Conservation (phyloP, 106 monocot genomes). For the Dioscorea dumetorum region DNA sequence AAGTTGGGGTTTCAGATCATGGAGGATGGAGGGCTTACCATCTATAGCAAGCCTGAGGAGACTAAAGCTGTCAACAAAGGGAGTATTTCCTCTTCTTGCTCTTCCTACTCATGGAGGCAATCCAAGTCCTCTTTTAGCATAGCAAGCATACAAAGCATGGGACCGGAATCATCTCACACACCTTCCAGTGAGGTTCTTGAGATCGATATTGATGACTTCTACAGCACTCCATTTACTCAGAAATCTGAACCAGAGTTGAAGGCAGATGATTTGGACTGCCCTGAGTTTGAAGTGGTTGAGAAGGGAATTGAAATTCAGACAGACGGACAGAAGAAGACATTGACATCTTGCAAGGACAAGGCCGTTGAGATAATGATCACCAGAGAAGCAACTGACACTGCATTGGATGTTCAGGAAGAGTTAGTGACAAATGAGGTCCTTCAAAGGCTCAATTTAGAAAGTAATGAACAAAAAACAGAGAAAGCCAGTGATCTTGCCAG, state of each 20-base stretch:
- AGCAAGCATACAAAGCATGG: constrained; percentile 43
- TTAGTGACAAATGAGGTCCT: constrained; percentile 72
- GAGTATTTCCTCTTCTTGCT: constrained; percentile 3
- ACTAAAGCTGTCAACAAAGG: neutral
- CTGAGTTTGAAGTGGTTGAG: constrained; percentile 75
- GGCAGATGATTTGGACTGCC: constrained; percentile 52
- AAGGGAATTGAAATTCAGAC: constrained; percentile 61
- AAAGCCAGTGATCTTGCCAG: neutral
- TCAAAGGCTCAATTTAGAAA: constrained; percentile 61
- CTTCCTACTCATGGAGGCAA: constrained; percentile 43
- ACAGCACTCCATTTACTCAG: neutral
- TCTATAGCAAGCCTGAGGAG: constrained; percentile 28
- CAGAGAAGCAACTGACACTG: neutral
- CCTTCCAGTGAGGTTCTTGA: constrained; percentile 13
- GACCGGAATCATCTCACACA: constrained; percentile 15
- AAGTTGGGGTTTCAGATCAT: constrained; percentile 93
- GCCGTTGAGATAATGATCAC: constrained; percentile 50
- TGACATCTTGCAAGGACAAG: constrained; percentile 54
- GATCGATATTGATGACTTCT: constrained; percentile 72
- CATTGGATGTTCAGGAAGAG: constrained; percentile 63
- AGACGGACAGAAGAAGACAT: constrained; percentile 1
- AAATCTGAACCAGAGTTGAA: constrained; percentile 18
- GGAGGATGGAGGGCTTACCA: constrained; percentile 69
- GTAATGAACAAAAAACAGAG: neutral
- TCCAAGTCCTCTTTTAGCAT: constrained; percentile 84